These are phyloP conservation scores for Iris macrosiphon DNA, from an alignment of 106 monocot genomes.

Conservation along the genomic window DNA sequence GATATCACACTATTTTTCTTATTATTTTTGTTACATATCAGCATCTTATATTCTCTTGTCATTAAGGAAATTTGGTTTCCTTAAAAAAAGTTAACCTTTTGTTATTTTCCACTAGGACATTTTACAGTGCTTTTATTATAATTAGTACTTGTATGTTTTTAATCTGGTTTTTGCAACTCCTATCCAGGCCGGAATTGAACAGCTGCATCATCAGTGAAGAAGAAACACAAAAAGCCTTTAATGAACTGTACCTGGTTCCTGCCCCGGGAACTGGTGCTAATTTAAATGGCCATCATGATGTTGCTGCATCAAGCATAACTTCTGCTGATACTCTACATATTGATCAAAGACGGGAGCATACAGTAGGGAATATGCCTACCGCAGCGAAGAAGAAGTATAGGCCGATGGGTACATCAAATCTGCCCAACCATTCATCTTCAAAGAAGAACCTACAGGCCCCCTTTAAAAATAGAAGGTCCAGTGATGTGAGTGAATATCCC, in stretches of 20 bases:
- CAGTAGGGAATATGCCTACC: slow-evolving; percentile 7
- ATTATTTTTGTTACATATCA: too few species aligned
- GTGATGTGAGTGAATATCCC: slow-evolving; percentile 24
- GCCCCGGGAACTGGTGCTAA: slow-evolving; percentile 18
- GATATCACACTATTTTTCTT: too few species aligned
- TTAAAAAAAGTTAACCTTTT: too few species aligned
- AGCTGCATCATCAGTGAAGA: slow-evolving; percentile 65
- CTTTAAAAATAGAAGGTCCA: slow-evolving; percentile 24
- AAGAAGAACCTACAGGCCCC: slow-evolving; percentile 18
- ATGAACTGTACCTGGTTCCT: slow-evolving; percentile 40
- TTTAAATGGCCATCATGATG: slow-evolving; percentile 25
- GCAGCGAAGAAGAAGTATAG: slow-evolving; percentile 36
- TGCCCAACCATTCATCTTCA: slow-evolving; percentile 12
- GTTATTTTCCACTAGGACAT: too few species aligned
- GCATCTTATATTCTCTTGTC: too few species aligned
- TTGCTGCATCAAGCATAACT: slow-evolving; percentile 11
- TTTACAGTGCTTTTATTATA: too few species aligned
- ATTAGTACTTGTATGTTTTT: too few species aligned
- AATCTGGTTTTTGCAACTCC: slow-evolving; percentile 2
- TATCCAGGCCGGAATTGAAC: slow-evolving; percentile 64
- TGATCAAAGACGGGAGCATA: slow-evolving; percentile 13
- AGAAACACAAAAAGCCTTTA: slow-evolving; percentile 58
- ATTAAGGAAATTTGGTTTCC: too few species aligned
- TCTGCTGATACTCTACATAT: not conserved
- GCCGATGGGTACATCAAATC: slow-evolving; percentile 16